Evolutionary conservation across 2,329 filamentous ascomycete genomes (phyloP).

Genomic region (Lomentospora prolificans): DNA sequence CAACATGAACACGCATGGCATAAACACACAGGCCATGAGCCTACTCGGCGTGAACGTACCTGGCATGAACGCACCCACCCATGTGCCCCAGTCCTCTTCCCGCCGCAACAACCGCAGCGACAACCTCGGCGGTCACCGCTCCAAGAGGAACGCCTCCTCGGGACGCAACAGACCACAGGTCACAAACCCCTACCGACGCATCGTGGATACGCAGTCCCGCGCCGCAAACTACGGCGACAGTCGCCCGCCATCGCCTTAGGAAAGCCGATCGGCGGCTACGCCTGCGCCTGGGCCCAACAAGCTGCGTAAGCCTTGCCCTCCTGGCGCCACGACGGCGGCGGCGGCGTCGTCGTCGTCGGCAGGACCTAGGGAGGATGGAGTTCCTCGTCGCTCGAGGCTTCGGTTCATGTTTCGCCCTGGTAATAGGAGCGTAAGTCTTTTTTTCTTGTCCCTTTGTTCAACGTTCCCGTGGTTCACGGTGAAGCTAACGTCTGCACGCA

Average conservation of each 20-base stretch:
- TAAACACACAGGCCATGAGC: too few relatives aligned
- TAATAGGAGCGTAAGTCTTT: background rate
- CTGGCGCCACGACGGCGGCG: too few relatives aligned
- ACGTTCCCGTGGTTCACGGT: background rate
- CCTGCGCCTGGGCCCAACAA: background rate
- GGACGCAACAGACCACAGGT: too few relatives aligned
- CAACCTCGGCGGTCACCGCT: too few relatives aligned
- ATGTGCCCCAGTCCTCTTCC: too few relatives aligned
- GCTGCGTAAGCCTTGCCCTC: background rate
- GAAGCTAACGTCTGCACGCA: too few relatives aligned
- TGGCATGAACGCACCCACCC: too few relatives aligned
- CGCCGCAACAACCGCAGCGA: too few relatives aligned
- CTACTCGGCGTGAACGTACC: too few relatives aligned
- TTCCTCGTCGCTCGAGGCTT: background rate
- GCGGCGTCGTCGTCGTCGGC: background rate
- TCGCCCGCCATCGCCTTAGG: background rate
- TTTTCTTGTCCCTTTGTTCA: background rate
- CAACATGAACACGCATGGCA: too few relatives aligned
- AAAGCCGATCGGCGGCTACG: background rate
- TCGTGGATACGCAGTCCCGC: background rate
- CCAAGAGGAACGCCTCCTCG: too few relatives aligned
- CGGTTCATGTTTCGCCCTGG: background rate
- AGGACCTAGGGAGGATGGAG: background rate
- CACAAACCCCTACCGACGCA: too few relatives aligned
- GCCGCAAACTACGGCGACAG: background rate